Conservation (phyloP, 768 basidiomycete genomes). For the Termitomyces titanicus region DNA sequence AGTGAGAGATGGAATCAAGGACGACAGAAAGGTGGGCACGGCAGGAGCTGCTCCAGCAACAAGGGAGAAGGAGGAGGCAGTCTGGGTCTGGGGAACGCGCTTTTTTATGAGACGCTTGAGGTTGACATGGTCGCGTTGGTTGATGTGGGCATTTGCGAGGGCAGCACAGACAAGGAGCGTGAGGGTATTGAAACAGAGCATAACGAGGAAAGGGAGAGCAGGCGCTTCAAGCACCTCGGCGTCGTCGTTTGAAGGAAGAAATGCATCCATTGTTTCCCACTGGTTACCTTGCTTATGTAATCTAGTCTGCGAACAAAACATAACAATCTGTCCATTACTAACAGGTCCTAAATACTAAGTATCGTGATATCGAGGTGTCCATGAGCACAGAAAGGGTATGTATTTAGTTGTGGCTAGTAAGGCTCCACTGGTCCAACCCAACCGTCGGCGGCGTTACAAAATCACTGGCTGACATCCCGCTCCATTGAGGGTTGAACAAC, state of each 20-base stretch:
- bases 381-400: constrained; percentile 13
- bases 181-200: constrained; percentile 51
- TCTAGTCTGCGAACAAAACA: too few species aligned
- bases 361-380: constrained; percentile 8
- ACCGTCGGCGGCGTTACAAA: constrained; percentile 74
- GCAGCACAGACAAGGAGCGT: constrained; percentile 63
- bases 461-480: constrained; percentile 49
- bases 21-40: constrained; percentile 15
- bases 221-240: constrained; percentile 15
- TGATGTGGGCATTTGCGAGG: constrained; percentile 38
- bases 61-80: constrained; percentile 11
- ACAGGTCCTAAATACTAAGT: background rate
- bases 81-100: constrained; percentile 38
- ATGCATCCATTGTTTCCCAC: constrained; percentile 2
- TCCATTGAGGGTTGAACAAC: constrained; percentile 94
- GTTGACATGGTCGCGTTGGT: constrained; percentile 52
- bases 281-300: constrained; percentile 10
- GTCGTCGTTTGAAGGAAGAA: constrained; percentile 10
- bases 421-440: constrained; percentile 66
- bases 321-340: constrained; percentile 6
- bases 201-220: constrained; percentile 25
- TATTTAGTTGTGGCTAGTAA: constrained; percentile 73
- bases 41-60: constrained; percentile 32
- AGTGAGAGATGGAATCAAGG: constrained; percentile 11
- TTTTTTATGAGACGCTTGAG: constrained; percentile 70